Evolutionary conservation across 495 filamentous ascomycete genomes (phyloP).

Genomic region (Astrocystis sublimbata): DNA sequence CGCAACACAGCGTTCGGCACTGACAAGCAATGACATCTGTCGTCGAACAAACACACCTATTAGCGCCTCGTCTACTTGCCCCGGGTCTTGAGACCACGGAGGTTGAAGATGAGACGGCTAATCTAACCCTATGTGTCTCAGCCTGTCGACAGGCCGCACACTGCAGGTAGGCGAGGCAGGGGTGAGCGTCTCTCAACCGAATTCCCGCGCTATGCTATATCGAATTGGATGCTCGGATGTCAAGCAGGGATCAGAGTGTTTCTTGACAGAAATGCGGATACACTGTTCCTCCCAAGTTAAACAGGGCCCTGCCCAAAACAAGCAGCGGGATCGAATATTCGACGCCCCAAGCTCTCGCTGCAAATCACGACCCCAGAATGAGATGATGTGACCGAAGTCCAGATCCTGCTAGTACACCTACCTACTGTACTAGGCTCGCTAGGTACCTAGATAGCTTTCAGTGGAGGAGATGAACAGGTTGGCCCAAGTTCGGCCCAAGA

Average conservation of each 20-base stretch:
- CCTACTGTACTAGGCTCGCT: no score
- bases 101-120: constrained; percentile 34
- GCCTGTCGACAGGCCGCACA: constrained; percentile 29
- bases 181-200: constrained; percentile 13
- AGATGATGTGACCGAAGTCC: not conserved
- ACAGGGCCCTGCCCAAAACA: not conserved
- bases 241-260: constrained; percentile 3
- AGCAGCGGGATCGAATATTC: not conserved
- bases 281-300: no score
- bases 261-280: no score
- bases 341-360: not conserved
- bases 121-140: constrained; percentile 34
- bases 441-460: no score
- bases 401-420: not conserved
- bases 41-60: not conserved
- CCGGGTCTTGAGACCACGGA: constrained; percentile 27
- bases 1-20: not conserved
- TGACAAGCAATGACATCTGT: no score
- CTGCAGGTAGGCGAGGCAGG: constrained; percentile 20
- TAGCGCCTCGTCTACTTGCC: constrained; percentile 19
- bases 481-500: no score
- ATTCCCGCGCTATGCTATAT: constrained; percentile 5
- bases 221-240: not conserved
- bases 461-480: not conserved
- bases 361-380: not conserved